Evolutionary conservation across 2,329 filamentous ascomycete species (phyloP).

Genomic region (Berkeleyomyces rouxiae): DNA sequence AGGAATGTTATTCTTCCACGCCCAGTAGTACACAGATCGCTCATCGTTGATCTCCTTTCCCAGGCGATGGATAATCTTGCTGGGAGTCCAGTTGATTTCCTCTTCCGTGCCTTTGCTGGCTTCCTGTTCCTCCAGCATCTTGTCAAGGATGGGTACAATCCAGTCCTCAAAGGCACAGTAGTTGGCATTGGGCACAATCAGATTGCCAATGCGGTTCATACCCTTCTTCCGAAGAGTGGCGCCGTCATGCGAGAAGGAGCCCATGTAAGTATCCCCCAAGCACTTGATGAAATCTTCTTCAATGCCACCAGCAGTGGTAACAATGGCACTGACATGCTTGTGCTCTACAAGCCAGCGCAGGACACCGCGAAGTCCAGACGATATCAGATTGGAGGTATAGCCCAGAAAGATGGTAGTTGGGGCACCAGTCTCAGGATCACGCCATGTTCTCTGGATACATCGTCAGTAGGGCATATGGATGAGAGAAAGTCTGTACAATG

Average conservation of each 20-base stretch:
- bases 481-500: neutral
- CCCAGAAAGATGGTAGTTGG: slow-evolving; percentile 90
- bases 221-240: slow-evolving; percentile 66
- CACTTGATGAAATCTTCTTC: slow-evolving; percentile 99
- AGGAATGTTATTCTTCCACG: slow-evolving; percentile 89
- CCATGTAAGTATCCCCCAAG: slow-evolving; percentile 82
- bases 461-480: neutral
- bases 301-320: slow-evolving; percentile 86
- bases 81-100: slow-evolving; percentile 79
- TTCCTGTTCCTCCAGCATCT: slow-evolving; percentile 87
- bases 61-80: slow-evolving; percentile 74
- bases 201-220: slow-evolving; percentile 88
- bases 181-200: slow-evolving; percentile 91
- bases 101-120: slow-evolving; percentile 51
- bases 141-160: slow-evolving; percentile 88
- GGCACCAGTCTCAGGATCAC: slow-evolving; percentile 59
- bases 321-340: slow-evolving; percentile 78
- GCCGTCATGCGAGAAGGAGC: slow-evolving; percentile 64
- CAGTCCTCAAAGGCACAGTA: slow-evolving; percentile 95
- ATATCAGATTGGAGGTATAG: slow-evolving; percentile 95
- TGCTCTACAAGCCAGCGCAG: slow-evolving; percentile 87
- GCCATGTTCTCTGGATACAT: slow-evolving; percentile 48
- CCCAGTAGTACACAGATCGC: slow-evolving; percentile 90
- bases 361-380: slow-evolving; percentile 80
- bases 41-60: slow-evolving; percentile 92